phyloP scores from a whole-genome alignment of 2,329 filamentous ascomycete genomes.

The Paecilomyces fulvus region DNA sequence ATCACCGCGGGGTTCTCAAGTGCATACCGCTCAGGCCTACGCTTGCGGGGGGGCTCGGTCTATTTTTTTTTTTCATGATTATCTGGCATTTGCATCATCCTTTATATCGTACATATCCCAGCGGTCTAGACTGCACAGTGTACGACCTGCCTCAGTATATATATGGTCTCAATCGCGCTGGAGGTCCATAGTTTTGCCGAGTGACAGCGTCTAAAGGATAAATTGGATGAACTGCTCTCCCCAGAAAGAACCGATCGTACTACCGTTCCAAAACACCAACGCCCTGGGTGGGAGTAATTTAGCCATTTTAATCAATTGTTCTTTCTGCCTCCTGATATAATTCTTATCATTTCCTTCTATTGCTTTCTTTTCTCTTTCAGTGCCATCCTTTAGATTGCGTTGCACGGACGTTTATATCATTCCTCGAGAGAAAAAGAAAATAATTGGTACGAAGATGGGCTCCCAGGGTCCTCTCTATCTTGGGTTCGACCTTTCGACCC shows the following conservation, averaged over 20 bases:
- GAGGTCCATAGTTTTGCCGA: not conserved
- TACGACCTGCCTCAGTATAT: not conserved
- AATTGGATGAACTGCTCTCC: not conserved
- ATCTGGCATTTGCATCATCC: not conserved
- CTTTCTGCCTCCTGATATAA: not conserved
- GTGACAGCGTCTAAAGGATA: not conserved
- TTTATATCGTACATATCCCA: not conserved
- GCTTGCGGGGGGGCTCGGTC: not conserved
- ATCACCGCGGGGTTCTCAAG: not conserved
- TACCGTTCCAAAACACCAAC: not conserved
- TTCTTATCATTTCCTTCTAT: not conserved
- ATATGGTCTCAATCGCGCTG: not conserved
- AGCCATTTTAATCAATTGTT: not conserved
- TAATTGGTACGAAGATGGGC: not conserved
- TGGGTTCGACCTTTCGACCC: constrained; percentile 92
- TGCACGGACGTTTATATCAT: not conserved
- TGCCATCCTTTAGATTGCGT: not conserved
- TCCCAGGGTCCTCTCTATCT: constrained; percentile 60
- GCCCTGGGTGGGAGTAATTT: not conserved
- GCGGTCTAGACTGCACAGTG: not conserved
- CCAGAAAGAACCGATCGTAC: not conserved
- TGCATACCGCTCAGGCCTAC: not conserved
- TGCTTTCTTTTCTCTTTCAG: not conserved
- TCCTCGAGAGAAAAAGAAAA: not conserved
- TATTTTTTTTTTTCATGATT: not conserved